Conservation (phyloP, 176 grass and related monocot species). For the Carex littledalei region DNA sequence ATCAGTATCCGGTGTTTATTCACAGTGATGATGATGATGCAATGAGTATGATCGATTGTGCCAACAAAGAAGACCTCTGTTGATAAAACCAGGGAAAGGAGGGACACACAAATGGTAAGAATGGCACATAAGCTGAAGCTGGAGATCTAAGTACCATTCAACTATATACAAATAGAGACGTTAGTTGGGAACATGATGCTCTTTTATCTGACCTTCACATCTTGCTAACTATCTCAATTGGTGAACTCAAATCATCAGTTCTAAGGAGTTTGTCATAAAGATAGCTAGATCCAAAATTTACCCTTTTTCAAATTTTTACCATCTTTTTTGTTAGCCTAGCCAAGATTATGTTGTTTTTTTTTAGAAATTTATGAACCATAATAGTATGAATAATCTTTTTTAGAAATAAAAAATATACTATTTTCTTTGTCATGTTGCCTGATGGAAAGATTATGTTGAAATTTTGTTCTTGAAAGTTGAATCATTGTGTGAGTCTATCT, state of each 20-base stretch:
- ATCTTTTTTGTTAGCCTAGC: not conserved
- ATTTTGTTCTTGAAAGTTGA: too few relatives aligned
- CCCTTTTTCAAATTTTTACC: not conserved
- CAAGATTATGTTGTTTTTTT: too few relatives aligned
- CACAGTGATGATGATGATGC: slow-evolving; percentile 7
- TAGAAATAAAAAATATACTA: too few relatives aligned
- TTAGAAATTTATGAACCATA: too few relatives aligned
- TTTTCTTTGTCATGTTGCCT: too few relatives aligned
- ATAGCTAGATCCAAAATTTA: not conserved
- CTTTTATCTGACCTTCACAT: slow-evolving; percentile 40
- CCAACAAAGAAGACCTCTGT: not conserved
- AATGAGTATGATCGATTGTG: not conserved
- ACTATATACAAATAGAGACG: slow-evolving; percentile 29
- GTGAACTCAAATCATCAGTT: slow-evolving; percentile 38
- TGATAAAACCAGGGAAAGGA: not conserved
- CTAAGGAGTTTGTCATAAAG: not conserved
- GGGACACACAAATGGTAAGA: too few relatives aligned
- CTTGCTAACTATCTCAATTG: slow-evolving; percentile 38
- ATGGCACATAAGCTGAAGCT: slow-evolving; percentile 19
- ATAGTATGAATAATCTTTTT: too few relatives aligned
- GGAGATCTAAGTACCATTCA: slow-evolving; percentile 20
- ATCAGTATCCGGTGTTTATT: slow-evolving; percentile 10
- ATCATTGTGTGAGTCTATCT: too few relatives aligned
- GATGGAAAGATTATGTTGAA: too few relatives aligned
- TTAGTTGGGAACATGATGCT: slow-evolving; percentile 45